Evolutionary conservation across 805 yeast genomes (phyloP), one percentile per base, ranked within the genome.

Genomic region (Cyberlindnera galapagoensis): DNA sequence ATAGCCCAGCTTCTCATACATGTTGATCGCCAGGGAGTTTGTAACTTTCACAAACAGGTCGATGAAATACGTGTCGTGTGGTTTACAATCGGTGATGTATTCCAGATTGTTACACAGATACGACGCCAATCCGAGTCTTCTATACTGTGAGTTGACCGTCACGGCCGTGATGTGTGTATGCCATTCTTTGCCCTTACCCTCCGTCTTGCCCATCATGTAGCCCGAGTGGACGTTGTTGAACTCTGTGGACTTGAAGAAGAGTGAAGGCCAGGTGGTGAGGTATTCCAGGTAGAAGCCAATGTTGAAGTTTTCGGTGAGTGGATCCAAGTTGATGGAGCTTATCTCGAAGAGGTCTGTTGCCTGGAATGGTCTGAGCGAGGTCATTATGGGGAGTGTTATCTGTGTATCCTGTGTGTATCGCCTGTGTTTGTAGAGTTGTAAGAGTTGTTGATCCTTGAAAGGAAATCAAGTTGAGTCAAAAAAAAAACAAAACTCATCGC

Each of bases 161-260:
- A 92, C 95, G 0, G 98, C 97, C 0, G 97, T 86, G 30, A 92
- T 87, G 56, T 92, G 99, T 1, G 95, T 75, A 52, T 92, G 99
- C 95, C 97, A 90, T 38, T 87, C 92, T 28, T 69, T 74, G 5
- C 69, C 74, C 22, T 65, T 65, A 0, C 98, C 98, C 55, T 92
- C 98, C 1, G 94, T 79, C 56, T 92, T 92, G n/a, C 94, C 97
- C 76, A 92, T 76, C 94, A 92, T 80, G 52, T 82, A 81, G 1
- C 88, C 90, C 21, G 83, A 60, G 5, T 54, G 42, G 6, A 25
- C 40, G 39, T 57, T 56, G 0, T 63, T 57, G 10, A 62, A 49
- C 41, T 71, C 78, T 3, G 60, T 62, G 9, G 88, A 74, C 52
- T 86, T 81, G 71, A 87, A 90, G 57, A 87, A 81, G 28, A 92